Percentiles rank a stretch among this genome's conserved stretches.
phyloP scores from a whole-genome alignment of 1,139 yeast genomes.

The Zhuliangozyma parablackwelliae region DNA sequence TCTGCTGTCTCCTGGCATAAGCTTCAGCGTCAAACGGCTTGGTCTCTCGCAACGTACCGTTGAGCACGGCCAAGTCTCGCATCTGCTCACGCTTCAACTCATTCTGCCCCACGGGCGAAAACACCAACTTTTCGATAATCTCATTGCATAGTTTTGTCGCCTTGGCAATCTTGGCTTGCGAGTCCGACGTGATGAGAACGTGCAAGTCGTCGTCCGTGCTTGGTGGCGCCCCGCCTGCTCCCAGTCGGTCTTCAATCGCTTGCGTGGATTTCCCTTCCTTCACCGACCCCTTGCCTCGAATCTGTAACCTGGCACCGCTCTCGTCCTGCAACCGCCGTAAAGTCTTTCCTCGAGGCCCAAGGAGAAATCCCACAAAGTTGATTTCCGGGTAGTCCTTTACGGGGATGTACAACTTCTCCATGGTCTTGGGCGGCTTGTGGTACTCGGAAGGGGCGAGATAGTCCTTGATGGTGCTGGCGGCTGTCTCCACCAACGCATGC shows the following conservation, averaged over 20 bases:
- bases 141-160: constrained; percentile 75
- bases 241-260: constrained; percentile 23
- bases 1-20: constrained; percentile 38
- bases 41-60: constrained; percentile 86
- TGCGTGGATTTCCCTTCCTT: constrained; percentile 72
- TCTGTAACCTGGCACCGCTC: constrained; percentile 82
- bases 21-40: constrained; percentile 67
- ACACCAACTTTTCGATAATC: constrained; percentile 76
- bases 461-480: constrained; percentile 69
- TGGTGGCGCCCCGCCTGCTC: constrained; percentile 6
- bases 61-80: constrained; percentile 84
- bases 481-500: constrained; percentile 68
- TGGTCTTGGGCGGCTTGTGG: constrained; percentile 62
- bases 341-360: constrained; percentile 97
- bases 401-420: constrained; percentile 83
- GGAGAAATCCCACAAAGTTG: constrained; percentile 82
- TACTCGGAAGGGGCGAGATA: constrained; percentile 81
- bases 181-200: constrained; percentile 81
- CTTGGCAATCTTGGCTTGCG: constrained; percentile 68
- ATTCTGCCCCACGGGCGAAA: constrained; percentile 90
- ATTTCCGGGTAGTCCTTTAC: constrained; percentile 85
- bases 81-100: constrained; percentile 87
- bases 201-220: constrained; percentile 68
- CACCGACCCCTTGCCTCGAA: constrained; percentile 91
- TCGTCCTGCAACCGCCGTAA: constrained; percentile 73